Base-by-base conservation (phyloP, 2,329 filamentous ascomycete genomes). In the Trichoderma sp. region DNA sequence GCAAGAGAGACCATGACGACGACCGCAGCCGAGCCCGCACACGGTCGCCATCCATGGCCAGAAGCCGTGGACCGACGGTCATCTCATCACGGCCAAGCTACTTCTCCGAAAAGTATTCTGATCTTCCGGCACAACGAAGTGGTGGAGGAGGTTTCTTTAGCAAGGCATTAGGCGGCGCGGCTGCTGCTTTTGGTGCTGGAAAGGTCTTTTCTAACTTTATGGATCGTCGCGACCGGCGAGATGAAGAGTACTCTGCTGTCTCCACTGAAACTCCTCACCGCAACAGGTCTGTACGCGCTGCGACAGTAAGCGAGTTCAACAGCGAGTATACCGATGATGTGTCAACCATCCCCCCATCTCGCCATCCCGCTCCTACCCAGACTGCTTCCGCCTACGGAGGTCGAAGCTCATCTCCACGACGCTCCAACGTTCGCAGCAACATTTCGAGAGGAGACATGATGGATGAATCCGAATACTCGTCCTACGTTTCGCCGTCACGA, bases 51-150 rank as follows among this genome's bases (percentile, higher is more conserved):
- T 81, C 79, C 0, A 75, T 78, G 49, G 78, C 77, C 68, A 76
- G 77, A 47, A 80, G 77, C 62, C 78, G 81, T 33, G 80, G 76
- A 6, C 82, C 84, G 0, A 85, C 88, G 70, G 84, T 86, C 1
- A 74, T 87, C 11, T 79, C 86, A 1, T 88, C 87, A 0, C 81
- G 85, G 53, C 80, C 82, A 37, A 91, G 88, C 63, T 89, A 88
- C 72, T 80, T 86, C 40, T 86, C 91, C 49, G 90, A 93, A 72
- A 92, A 93, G 76, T 86, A 86, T 69, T 86, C 86, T 0, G 85
- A 89, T n/a, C 72, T 77, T 65, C 72, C 74, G 33, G 81, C 35
- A 6, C 70, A 80, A 29, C 82, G 77, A 74, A 78, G 76, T 69
- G 78, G 81, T 47, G 81, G 83, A 4, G 85, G 86, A 21, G 88